A percentile compares a stretch with the other conserved stretches of the same genome.
These are phyloP conservation scores for Conringia planisiliqua DNA, from an alignment of 345 rosid genomes.

Conservation along the genomic window DNA sequence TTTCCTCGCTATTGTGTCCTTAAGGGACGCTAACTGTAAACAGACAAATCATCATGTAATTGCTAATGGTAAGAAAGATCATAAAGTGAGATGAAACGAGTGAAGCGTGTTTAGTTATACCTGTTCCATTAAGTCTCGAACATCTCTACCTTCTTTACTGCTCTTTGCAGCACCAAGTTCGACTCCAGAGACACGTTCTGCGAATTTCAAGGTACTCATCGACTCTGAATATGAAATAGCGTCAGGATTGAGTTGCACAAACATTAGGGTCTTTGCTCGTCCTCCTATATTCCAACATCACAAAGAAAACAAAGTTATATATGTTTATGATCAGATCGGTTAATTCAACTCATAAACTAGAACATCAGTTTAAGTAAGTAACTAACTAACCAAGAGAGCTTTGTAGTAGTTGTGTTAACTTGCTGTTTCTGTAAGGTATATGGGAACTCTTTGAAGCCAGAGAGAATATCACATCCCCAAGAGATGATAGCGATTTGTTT, in stretches of 20 bases:
- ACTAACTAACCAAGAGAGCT: conserved; percentile 56
- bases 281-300: conserved; percentile 55
- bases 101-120: conserved; percentile 32
- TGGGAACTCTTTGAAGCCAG: conserved; percentile 84
- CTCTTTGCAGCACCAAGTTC: conserved; percentile 94
- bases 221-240: conserved; percentile 66
- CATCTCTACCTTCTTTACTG: conserved; percentile 83
- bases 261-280: conserved; percentile 93
- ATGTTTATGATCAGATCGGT: background rate
- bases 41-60: background rate
- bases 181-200: conserved; percentile 92
- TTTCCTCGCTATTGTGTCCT: conserved; percentile 69
- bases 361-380: background rate
- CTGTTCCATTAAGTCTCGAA: conserved; percentile 85
- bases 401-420: conserved; percentile 94
- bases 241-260: conserved; percentile 97
- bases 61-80: background rate
- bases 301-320: background rate
- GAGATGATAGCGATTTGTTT: conserved; percentile 88
- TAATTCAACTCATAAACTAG: background rate
- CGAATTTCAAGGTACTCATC: conserved; percentile 87
- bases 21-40: conserved; percentile 70
- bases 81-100: background rate
- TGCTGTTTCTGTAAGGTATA: conserved; percentile 96
- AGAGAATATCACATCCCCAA: conserved; percentile 93